These are phyloP conservation scores for Moesziomyces aphidis DNA, from an alignment of 1,284 basidiomycete genomes.

Conservation along the genomic window DNA sequence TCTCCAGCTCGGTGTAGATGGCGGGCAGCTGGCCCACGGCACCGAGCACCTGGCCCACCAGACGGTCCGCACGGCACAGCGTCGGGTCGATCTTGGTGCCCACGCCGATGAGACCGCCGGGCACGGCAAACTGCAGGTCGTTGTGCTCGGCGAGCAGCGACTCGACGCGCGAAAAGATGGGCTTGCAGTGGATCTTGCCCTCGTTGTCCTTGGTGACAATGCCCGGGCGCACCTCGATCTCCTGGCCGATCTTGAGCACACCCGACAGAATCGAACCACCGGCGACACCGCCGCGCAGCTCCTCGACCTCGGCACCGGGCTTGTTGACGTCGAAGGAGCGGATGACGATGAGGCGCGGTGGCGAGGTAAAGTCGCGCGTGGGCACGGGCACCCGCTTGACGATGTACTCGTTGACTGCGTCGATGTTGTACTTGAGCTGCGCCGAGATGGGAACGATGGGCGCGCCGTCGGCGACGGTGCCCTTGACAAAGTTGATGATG, in stretches of 20 bases:
- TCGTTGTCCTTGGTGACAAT: constrained; percentile 95
- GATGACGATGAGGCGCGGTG: constrained; percentile 95
- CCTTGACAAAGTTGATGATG: constrained; percentile 66
- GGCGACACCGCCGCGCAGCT: constrained; percentile 96
- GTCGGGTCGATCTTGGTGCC: constrained; percentile 97
- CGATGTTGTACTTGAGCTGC: constrained; percentile 98
- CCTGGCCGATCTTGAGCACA: constrained; percentile 87
- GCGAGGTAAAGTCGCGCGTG: constrained; percentile 88
- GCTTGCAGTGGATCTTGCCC: constrained; percentile 90
- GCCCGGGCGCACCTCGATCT: constrained; percentile 96
- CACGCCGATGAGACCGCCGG: constrained; percentile 97
- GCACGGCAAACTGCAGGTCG: constrained; percentile 92
- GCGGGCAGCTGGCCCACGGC: constrained; percentile 92
- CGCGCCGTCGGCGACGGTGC: constrained; percentile 94
- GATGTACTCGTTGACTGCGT: constrained; percentile 99
- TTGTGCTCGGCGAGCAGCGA: constrained; percentile 95
- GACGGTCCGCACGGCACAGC: constrained; percentile 92
- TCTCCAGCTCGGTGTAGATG: constrained; percentile 92
- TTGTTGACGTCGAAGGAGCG: constrained; percentile 99
- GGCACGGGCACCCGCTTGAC: constrained; percentile 96
- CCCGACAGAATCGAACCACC: constrained; percentile 95
- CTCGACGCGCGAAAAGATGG: constrained; percentile 91
- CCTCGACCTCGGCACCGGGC: constrained; percentile 95
- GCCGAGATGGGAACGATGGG: constrained; percentile 99
- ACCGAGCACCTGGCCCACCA: constrained; percentile 95